A percentile compares a stretch with the other conserved stretches of the same genome.
Evolutionary conservation across 1,284 basidiomycete genomes (phyloP).

Genomic region (Meripilus lineatus): DNA sequence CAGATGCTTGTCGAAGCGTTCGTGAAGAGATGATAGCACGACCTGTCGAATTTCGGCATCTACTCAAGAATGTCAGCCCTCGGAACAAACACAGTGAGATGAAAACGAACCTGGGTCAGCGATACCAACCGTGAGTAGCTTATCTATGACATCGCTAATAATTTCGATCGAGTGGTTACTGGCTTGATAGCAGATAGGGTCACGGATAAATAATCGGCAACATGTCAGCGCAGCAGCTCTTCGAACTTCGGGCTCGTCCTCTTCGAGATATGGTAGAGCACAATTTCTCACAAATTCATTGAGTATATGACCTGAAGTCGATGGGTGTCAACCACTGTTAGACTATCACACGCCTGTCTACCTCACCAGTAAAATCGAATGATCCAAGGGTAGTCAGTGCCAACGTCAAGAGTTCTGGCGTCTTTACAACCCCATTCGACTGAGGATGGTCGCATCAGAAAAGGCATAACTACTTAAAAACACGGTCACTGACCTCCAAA

Average conservation of each 20-base stretch:
- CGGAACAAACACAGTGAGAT: not conserved
- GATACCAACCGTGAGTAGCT: conserved; percentile 94
- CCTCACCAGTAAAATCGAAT: conserved; percentile 96
- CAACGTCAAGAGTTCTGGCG: conserved; percentile 75
- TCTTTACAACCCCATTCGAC: conserved; percentile 42
- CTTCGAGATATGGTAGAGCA: conserved; percentile 92
- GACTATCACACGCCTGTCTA: conserved; percentile 26
- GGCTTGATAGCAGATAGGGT: conserved; percentile 95
- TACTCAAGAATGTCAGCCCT: conserved; percentile 26
- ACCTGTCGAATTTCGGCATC: conserved; percentile 84
- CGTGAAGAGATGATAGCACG: conserved; percentile 86
- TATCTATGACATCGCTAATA: conserved; percentile 97
- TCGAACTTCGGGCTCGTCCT: conserved; percentile 87
- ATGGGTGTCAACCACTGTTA: not conserved
- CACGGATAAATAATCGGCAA: conserved; percentile 87
- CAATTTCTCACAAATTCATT: conserved; percentile 96
- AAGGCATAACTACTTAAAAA: not conserved
- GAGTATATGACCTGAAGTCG: conserved; percentile 74
- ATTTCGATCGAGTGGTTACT: conserved; percentile 97
- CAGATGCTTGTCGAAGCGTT: conserved; percentile 97
- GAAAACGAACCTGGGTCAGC: conserved; percentile 83
- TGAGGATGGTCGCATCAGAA: not conserved
- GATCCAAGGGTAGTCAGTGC: conserved; percentile 87
- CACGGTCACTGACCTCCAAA: conserved; percentile 41
- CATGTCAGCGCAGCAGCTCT: conserved; percentile 92